These are phyloP conservation scores for Sporothrix schenckii DNA, from an alignment of 2,329 filamentous ascomycete genomes.

Conservation along the genomic window DNA sequence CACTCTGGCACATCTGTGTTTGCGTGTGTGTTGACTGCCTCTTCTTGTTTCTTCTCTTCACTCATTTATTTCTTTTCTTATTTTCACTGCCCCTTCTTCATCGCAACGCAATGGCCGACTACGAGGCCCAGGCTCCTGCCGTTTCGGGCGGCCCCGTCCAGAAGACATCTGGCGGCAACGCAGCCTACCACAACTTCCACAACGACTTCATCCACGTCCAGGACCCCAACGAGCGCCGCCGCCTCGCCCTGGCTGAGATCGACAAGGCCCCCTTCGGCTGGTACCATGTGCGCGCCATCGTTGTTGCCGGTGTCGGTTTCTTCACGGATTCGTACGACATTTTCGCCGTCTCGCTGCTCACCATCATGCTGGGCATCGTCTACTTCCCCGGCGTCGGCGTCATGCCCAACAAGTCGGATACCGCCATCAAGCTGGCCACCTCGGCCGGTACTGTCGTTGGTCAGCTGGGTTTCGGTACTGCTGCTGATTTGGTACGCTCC, in stretches of 20 bases:
- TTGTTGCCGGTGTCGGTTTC: slow-evolving; percentile 83
- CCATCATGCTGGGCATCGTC: slow-evolving; percentile 76
- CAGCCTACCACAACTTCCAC: slow-evolving; percentile 75
- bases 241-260: slow-evolving; percentile 78
- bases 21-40: slow-evolving; percentile 24
- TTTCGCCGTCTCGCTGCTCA: slow-evolving; percentile 74
- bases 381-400: slow-evolving; percentile 64
- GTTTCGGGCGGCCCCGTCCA: slow-evolving; percentile 34
- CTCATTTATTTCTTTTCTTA: slow-evolving; percentile 23
- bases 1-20: slow-evolving; percentile 18
- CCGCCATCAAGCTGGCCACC: slow-evolving; percentile 82
- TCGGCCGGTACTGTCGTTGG: slow-evolving; percentile 82
- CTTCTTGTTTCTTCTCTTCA: slow-evolving; percentile 14
- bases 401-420: slow-evolving; percentile 71
- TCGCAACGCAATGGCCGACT: slow-evolving; percentile 35
- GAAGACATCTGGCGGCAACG: slow-evolving; percentile 66
- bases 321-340: slow-evolving; percentile 82
- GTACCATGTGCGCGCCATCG: slow-evolving; percentile 77
- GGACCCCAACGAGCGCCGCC: slow-evolving; percentile 76
- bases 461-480: slow-evolving; percentile 76
- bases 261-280: slow-evolving; percentile 82
- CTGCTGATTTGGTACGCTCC: slow-evolving; percentile 61
- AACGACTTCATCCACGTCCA: slow-evolving; percentile 54
- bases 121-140: slow-evolving; percentile 26
- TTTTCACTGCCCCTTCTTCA: neutral